These are phyloP conservation scores for Lichtheimia ramosa DNA, from an alignment of 371 early-diverging fungal species.

Conservation along the genomic window DNA sequence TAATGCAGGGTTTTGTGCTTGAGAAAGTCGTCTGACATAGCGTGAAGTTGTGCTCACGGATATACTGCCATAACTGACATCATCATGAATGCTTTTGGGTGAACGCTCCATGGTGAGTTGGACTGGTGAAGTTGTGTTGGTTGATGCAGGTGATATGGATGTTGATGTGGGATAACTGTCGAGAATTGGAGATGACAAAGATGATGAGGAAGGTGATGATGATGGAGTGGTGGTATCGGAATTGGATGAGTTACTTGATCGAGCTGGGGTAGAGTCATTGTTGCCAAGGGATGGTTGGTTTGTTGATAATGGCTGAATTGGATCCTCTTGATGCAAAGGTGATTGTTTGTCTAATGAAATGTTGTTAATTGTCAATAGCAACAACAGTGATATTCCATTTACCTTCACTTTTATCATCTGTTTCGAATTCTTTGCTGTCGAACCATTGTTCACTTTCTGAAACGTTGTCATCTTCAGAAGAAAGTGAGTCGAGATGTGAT, in stretches of 20 bases:
- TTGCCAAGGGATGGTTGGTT: too few species aligned
- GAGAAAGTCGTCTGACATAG: constrained; percentile 15
- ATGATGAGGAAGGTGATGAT: constrained; percentile 1
- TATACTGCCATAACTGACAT: constrained; percentile 15
- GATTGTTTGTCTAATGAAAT: too few species aligned
- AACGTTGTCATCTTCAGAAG: constrained; percentile 12
- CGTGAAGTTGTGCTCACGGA: constrained; percentile 21
- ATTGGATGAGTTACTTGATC: too few species aligned
- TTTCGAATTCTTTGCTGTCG: constrained; percentile 9
- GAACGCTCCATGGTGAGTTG: not conserved
- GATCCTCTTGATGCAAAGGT: too few species aligned
- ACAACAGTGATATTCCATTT: too few species aligned
- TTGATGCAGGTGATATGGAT: not conserved
- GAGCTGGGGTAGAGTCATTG: too few species aligned
- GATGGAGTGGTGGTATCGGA: not conserved
- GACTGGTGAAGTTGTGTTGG: too few species aligned
- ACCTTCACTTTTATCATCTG: too few species aligned
- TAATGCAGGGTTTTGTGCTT: not conserved
- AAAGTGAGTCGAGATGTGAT: not conserved
- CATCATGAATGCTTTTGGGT: not conserved
- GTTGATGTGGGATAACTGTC: not conserved
- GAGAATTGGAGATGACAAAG: too few species aligned
- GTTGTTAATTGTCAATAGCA: too few species aligned
- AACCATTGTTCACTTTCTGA: constrained; percentile 17
- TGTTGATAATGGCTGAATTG: too few species aligned